A percentile compares a stretch with the other conserved stretches of the same genome.
Evolutionary conservation across 164 flowering plant species (phyloP).

Genomic region (Hamamelis virginiana): DNA sequence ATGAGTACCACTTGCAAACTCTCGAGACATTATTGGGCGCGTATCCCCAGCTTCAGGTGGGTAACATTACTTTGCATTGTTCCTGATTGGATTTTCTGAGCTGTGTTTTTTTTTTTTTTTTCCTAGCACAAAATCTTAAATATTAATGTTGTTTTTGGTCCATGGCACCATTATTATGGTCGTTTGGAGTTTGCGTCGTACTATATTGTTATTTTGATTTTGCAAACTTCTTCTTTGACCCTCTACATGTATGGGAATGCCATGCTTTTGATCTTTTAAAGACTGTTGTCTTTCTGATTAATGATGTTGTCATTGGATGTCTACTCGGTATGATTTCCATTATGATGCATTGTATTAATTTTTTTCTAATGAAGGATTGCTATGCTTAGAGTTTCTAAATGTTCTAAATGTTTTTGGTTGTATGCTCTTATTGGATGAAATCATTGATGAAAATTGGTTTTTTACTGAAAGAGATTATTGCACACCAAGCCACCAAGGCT

Average conservation of each 20-base stretch:
- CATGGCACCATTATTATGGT: not conserved
- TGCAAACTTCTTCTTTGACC: not conserved
- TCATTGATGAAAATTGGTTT: too few species aligned
- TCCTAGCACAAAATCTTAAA: too few species aligned
- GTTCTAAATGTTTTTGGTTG: too few species aligned
- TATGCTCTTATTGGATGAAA: too few species aligned
- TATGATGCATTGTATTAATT: too few species aligned
- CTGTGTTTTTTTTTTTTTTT: too few species aligned
- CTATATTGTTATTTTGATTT: not conserved
- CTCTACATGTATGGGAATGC: not conserved
- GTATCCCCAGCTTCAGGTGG: slow-evolving; percentile 70
- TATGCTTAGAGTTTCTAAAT: too few species aligned
- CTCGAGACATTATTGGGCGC: slow-evolving; percentile 90
- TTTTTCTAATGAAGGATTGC: too few species aligned
- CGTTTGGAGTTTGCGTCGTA: not conserved
- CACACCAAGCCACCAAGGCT: too few species aligned
- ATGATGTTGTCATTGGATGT: not conserved
- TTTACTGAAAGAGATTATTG: too few species aligned
- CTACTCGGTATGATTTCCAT: not conserved
- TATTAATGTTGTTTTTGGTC: not conserved
- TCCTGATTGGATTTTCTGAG: not conserved
- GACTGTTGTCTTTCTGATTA: not conserved
- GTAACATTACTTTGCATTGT: slow-evolving; percentile 2
- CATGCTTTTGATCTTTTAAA: not conserved
- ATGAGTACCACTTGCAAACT: slow-evolving; percentile 98